Conservation (phyloP, 2,329 filamentous ascomycete species). For the Domatiomyces catenatus region DNA sequence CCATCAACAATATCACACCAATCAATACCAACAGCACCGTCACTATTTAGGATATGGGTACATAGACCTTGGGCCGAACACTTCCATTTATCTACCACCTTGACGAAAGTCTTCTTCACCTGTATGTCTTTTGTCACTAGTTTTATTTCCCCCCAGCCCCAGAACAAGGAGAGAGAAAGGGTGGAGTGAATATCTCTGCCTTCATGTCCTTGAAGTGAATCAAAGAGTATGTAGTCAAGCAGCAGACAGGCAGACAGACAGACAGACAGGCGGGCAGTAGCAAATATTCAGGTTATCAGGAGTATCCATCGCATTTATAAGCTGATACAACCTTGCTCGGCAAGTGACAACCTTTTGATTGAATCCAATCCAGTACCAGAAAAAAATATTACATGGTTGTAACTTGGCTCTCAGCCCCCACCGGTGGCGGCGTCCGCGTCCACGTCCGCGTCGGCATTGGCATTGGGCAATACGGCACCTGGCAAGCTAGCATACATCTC, state of each 20-base stretch:
- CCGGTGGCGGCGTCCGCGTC: no score
- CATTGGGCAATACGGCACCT: background rate
- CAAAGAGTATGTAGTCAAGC: background rate
- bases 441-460: no score
- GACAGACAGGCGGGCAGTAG: no score
- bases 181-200: no score
- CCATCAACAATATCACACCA: background rate
- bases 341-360: no score
- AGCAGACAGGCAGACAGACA: background rate
- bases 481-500: slow-evolving; percentile 21
- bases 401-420: no score
- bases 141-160: background rate
- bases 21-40: background rate
- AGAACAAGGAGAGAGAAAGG: background rate
- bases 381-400: no score
- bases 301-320: no score
- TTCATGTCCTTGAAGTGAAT: background rate
- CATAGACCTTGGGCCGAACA: background rate
- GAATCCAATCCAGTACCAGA: no score
- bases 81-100: background rate
- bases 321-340: no score
- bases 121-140: background rate
- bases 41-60: background rate
- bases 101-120: background rate
- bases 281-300: no score